Evolutionary conservation across 805 yeast species (phyloP), one percentile per base, ranked within the genome.

Genomic region (Candida rishiriensis): DNA sequence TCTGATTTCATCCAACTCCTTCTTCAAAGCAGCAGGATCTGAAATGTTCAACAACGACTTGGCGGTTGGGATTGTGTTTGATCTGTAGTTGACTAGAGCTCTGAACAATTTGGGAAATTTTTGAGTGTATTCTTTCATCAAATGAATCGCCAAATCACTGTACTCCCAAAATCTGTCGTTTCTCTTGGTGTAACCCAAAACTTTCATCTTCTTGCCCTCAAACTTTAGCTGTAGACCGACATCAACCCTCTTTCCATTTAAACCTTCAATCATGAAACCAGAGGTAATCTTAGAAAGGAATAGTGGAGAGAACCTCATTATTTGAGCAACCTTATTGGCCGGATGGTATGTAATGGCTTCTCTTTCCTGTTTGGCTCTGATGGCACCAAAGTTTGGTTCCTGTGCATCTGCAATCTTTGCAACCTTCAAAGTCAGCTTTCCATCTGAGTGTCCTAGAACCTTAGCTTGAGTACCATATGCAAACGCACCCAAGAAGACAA

Each of bases 181-280:
- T 56, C 82, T 80, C 47, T 81, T 76, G 1, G 97, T 81, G 67
- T 81, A 91, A 4, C 98, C 99, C 50, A 90, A 72, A 3, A 88
- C 98, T 64, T 91, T 91, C 56, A 78, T 76, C 53, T 88, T 79
- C 47, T 79, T 78, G 17, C 78, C 78, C 52, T 90, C 96, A 64
- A 83, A 85, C 65, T 90, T 90, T 62, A 93, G 71, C 45, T 84
- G 86, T 50, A 93, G 70, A 16, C 98, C 98, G 55, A 93, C 70
- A 58, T 90, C 85, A 10, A 73, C 56, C 50, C 75, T 74, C 50
- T 69, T 76, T 17, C 75, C 75, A 30, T 69, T 67, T 16, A 72
- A 72, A 47, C 76, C 79, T 29, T 71, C 74, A 47, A 90, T 71
- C 69, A 83, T 65, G 54, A 70, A 85, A 8, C 79, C 76, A 9